Percentiles rank a stretch among this genome's conserved stretches.
Evolutionary conservation across 164 flowering plant genomes (phyloP).

Genomic region (Amborella trichopoda): DNA sequence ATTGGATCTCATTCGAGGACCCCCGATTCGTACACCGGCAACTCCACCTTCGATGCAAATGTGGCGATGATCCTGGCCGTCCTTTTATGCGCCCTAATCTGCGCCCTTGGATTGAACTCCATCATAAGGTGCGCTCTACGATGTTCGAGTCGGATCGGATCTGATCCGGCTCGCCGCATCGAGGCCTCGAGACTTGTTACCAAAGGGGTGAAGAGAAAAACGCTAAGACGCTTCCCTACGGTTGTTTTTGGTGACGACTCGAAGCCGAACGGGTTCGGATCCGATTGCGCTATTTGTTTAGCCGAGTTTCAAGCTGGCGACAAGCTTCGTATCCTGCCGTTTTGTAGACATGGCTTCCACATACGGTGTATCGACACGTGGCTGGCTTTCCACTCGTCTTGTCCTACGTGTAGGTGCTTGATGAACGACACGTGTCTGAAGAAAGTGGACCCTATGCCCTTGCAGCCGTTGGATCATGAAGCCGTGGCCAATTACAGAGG

Average conservation of each 20-base stretch:
- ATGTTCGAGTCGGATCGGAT: conserved; percentile 34
- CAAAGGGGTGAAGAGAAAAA: conserved; percentile 60
- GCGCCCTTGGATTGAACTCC: conserved; percentile 73
- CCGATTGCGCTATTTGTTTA: conserved; percentile 72
- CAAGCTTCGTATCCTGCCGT: conserved; percentile 45
- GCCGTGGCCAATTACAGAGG: too few relatives aligned
- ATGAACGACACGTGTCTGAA: too few relatives aligned
- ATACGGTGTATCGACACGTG: conserved; percentile 74
- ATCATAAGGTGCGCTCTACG: conserved; percentile 68
- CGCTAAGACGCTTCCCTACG: conserved; percentile 41
- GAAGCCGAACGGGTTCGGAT: conserved; percentile 34
- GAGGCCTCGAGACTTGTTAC: conserved; percentile 20
- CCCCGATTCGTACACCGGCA: conserved; percentile 12
- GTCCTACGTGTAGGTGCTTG: conserved; percentile 74
- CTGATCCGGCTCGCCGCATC: conserved; percentile 3
- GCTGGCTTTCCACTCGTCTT: conserved; percentile 70
- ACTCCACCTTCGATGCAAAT: conserved; percentile 52
- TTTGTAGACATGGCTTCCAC: conserved; percentile 82
- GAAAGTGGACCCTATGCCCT: too few relatives aligned
- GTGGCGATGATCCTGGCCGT: conserved; percentile 76
- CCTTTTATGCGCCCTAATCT: conserved; percentile 71
- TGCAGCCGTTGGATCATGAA: too few relatives aligned
- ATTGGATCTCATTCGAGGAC: too few relatives aligned
- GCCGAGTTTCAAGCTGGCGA: conserved; percentile 61
- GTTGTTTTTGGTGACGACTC: conserved; percentile 34